Conservation (phyloP, 169 alveolate genomes). For the Cryptosporidium baileyi region DNA sequence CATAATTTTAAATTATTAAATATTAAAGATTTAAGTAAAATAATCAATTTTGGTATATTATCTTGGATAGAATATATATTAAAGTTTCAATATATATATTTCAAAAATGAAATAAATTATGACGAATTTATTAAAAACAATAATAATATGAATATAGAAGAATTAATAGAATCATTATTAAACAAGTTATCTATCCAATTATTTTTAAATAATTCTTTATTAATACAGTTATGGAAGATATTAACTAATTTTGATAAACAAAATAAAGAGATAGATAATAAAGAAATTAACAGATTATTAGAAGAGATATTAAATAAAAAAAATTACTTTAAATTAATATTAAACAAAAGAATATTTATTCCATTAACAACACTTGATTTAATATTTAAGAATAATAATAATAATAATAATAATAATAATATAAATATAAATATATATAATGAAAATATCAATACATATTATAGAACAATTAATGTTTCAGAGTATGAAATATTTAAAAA, state of each 20-base stretch:
- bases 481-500: slow-evolving; percentile 5
- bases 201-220: neutral
- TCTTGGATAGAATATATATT: neutral
- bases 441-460: neutral
- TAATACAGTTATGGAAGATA: neutral
- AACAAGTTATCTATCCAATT: neutral
- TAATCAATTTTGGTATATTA: slow-evolving; percentile 14
- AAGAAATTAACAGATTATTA: no score
- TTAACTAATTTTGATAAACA: neutral
- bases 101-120: neutral
- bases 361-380: slow-evolving; percentile 4
- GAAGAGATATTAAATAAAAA: neutral
- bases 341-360: neutral
- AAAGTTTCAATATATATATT: neutral
- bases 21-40: neutral
- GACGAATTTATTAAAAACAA: neutral
- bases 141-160: neutral
- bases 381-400: neutral
- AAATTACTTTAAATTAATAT: neutral
- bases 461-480: neutral
- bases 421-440: neutral
- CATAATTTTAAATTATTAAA: neutral
- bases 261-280: neutral
- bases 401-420: neutral
- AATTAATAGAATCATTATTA: neutral